A percentile compares a stretch with the other conserved stretches of the same genome.
Evolutionary conservation across 1,139 yeast genomes (phyloP).

Genomic region (Debaryomycetaceae sp.): DNA sequence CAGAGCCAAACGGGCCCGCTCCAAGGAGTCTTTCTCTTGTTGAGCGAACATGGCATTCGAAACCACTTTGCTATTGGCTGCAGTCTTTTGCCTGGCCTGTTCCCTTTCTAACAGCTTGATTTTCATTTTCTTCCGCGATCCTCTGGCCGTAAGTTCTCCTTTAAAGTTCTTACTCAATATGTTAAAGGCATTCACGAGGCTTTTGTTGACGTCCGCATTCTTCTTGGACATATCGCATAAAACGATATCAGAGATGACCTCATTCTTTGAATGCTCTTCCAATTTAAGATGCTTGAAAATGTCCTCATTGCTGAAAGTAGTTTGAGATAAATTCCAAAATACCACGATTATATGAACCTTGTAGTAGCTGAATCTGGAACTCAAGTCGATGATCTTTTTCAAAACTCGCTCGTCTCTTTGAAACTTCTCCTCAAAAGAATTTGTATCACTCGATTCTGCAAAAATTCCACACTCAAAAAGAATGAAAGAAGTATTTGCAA

Average conservation of each 20-base stretch:
- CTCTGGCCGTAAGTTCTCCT: constrained; percentile 32
- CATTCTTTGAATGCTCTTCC: constrained; percentile 7
- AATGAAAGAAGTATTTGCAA: constrained; percentile 36
- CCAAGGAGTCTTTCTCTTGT: constrained; percentile 24
- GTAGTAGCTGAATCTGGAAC: constrained; percentile 32
- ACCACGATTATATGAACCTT: constrained; percentile 36
- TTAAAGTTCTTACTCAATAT: constrained; percentile 21
- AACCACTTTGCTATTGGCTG: constrained; percentile 7
- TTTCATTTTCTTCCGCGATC: constrained; percentile 17
- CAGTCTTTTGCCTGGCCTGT: constrained; percentile 1
- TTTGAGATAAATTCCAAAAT: constrained; percentile 34
- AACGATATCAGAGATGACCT: constrained; percentile 18
- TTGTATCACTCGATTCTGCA: constrained; percentile 12
- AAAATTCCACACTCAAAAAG: constrained; percentile 47
- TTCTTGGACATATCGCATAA: constrained; percentile 37
- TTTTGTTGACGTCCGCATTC: constrained; percentile 25
- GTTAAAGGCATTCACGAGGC: constrained; percentile 23
- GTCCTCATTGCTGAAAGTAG: constrained; percentile 14
- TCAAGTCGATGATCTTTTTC: constrained; percentile 34
- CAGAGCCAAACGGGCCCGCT: constrained; percentile 29
- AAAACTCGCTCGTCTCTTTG: constrained; percentile 34
- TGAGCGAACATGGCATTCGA: constrained; percentile 13
- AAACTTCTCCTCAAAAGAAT: constrained; percentile 26
- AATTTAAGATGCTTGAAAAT: constrained; percentile 18
- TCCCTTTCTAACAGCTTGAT: constrained; percentile 7